Evolutionary conservation across 2,329 filamentous ascomycete genomes (phyloP).

Genomic region (Fusarium cicatricum): DNA sequence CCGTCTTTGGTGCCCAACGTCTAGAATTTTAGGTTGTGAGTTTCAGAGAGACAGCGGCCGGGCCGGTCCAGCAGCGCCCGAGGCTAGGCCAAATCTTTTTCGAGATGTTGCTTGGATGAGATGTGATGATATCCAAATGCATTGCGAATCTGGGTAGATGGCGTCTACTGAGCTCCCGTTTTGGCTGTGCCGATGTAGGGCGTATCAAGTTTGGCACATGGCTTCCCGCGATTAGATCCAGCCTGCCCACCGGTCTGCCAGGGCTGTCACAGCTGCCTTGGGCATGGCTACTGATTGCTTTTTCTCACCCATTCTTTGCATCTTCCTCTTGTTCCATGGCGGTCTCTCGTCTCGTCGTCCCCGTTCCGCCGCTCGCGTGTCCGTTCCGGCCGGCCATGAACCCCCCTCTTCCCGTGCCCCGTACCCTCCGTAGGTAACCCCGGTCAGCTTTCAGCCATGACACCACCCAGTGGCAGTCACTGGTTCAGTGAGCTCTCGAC

Average conservation of each 20-base stretch:
- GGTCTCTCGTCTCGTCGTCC: conserved; percentile 22
- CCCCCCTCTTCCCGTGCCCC: conserved; percentile 17
- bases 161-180: not conserved
- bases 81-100: conserved; percentile 27
- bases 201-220: conserved; percentile 35
- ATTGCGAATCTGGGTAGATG: conserved; percentile 6
- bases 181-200: conserved; percentile 31
- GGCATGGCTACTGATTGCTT: conserved; percentile 26
- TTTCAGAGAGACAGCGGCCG: conserved; percentile 28
- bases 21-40: conserved; percentile 33
- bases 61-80: conserved; percentile 40
- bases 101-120: conserved; percentile 25
- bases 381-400: conserved; percentile 26
- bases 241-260: conserved; percentile 9
- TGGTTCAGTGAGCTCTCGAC: conserved; percentile 24
- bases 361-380: conserved; percentile 34
- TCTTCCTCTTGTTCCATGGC: conserved; percentile 19
- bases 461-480: conserved; percentile 32
- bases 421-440: not conserved
- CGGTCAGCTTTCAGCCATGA: conserved; percentile 34
- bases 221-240: conserved; percentile 36
- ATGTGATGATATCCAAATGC: conserved; percentile 11
- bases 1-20: conserved; percentile 42
- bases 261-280: conserved; percentile 29
- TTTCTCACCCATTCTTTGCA: conserved; percentile 24